Evolutionary conservation across 108 stramenopile species (phyloP).

Genomic region (Pseudonitzschia delicatissima): DNA sequence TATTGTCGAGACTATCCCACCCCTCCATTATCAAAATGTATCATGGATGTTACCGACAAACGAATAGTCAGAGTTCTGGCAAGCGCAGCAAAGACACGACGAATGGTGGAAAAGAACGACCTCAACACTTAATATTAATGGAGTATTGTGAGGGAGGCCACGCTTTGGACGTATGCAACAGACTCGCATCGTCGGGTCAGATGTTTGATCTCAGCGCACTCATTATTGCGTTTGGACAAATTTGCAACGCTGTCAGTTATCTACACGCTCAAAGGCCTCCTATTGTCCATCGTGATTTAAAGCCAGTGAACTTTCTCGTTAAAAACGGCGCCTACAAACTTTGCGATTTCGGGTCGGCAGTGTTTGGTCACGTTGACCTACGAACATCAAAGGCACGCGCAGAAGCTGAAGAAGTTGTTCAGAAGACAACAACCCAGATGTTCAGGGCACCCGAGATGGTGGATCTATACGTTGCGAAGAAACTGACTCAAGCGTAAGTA

Average conservation of each 20-base stretch:
- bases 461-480: conserved; percentile 86
- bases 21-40: conserved; percentile 71
- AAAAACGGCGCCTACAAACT: conserved; percentile 85
- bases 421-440: conserved; percentile 95
- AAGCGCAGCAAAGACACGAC: conserved; percentile 14
- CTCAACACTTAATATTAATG: conserved; percentile 89
- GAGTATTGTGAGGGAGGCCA: conserved; percentile 92
- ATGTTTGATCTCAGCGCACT: conserved; percentile 69
- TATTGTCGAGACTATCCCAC: conserved; percentile 60
- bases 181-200: conserved; percentile 38
- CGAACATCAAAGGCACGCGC: conserved; percentile 58
- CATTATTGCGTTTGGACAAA: conserved; percentile 86
- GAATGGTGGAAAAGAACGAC: conserved; percentile 31
- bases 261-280: conserved; percentile 86
- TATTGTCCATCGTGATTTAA: conserved; percentile 96
- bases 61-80: neutral
- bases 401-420: conserved; percentile 85
- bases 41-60: conserved; percentile 53
- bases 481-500: conserved; percentile 76
- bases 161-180: conserved; percentile 78
- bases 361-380: conserved; percentile 84
- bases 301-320: conserved; percentile 97
- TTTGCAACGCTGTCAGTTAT: conserved; percentile 82
- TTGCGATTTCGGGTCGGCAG: conserved; percentile 92
- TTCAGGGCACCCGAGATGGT: conserved; percentile 97